Conservation (phyloP, 129 eudicot species). For the Flaveria robusta region DNA sequence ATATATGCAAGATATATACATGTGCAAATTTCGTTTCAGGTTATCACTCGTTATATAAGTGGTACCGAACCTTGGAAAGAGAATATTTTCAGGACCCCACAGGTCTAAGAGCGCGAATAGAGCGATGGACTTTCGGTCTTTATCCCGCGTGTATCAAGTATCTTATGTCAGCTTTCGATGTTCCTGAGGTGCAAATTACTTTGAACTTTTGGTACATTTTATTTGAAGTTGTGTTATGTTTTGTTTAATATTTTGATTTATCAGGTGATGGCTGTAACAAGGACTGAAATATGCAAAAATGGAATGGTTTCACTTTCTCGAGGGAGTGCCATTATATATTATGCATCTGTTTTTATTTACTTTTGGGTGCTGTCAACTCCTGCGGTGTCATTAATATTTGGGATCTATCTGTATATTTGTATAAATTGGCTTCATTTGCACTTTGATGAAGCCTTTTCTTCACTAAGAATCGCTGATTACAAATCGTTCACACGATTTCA, state of each 20-base stretch:
- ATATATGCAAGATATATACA: no score
- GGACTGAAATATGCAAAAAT: constrained; percentile 84
- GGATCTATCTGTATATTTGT: constrained; percentile 89
- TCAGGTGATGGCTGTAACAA: constrained; percentile 93
- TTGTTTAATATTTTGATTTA: not conserved
- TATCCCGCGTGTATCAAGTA: constrained; percentile 97
- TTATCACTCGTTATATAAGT: constrained; percentile 85
- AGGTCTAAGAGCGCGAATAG: constrained; percentile 86
- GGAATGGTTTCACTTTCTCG: constrained; percentile 82
- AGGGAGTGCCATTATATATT: constrained; percentile 77
- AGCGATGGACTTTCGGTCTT: constrained; percentile 94
- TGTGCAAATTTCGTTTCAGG: constrained; percentile 48
- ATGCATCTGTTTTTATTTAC: constrained; percentile 87
- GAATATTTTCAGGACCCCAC: constrained; percentile 97
- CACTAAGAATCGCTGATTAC: constrained; percentile 91
- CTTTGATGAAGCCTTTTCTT: constrained; percentile 96
- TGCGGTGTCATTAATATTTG: constrained; percentile 80
- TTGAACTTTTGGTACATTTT: not conserved
- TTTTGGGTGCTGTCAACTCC: constrained; percentile 97
- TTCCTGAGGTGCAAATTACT: constrained; percentile 75
- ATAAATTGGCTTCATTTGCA: constrained; percentile 94
- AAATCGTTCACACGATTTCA: constrained; percentile 92
- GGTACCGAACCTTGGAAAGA: constrained; percentile 83
- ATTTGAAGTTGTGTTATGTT: not conserved
- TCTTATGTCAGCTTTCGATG: constrained; percentile 94